A percentile compares a stretch with the other conserved stretches of the same genome.
These are phyloP conservation scores for Paraphaeosphaeria sporulosa DNA, from an alignment of 2,329 filamentous ascomycete species.

Conservation along the genomic window DNA sequence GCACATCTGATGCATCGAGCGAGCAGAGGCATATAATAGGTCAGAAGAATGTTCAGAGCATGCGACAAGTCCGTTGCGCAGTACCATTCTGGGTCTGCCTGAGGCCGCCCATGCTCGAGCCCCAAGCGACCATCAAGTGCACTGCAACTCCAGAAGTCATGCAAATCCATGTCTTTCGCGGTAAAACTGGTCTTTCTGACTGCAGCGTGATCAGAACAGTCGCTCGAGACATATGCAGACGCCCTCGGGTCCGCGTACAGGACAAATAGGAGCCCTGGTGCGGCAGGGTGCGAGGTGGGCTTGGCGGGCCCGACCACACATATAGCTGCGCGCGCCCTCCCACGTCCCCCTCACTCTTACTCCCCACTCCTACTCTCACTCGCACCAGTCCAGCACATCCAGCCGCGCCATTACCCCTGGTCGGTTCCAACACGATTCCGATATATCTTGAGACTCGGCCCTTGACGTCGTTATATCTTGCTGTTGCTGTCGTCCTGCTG, in stretches of 20 bases:
- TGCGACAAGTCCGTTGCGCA: slow-evolving; percentile 11
- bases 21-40: neutral
- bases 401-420: slow-evolving; percentile 19
- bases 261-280: slow-evolving; percentile 17
- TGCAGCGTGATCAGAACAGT: neutral
- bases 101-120: slow-evolving; percentile 26
- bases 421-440: slow-evolving; percentile 10
- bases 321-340: slow-evolving; percentile 26
- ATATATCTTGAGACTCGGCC: slow-evolving; percentile 4
- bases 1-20: slow-evolving; percentile 27
- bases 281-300: slow-evolving; percentile 20
- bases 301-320: slow-evolving; percentile 25
- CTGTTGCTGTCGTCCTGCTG: slow-evolving; percentile 1
- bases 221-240: slow-evolving; percentile 13
- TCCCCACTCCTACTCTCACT: slow-evolving; percentile 23
- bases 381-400: slow-evolving; percentile 17
- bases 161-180: slow-evolving; percentile 1
- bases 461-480: slow-evolving; percentile 2
- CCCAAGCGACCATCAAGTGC: slow-evolving; percentile 14
- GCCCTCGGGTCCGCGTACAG: slow-evolving; percentile 17
- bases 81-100: slow-evolving; percentile 6
- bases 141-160: slow-evolving; percentile 20
- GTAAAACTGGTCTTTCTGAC: neutral
- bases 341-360: slow-evolving; percentile 26
- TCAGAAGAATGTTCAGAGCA: neutral